phyloP scores from a whole-genome alignment of 805 yeast species.

The Monosporozyma siamensis region DNA sequence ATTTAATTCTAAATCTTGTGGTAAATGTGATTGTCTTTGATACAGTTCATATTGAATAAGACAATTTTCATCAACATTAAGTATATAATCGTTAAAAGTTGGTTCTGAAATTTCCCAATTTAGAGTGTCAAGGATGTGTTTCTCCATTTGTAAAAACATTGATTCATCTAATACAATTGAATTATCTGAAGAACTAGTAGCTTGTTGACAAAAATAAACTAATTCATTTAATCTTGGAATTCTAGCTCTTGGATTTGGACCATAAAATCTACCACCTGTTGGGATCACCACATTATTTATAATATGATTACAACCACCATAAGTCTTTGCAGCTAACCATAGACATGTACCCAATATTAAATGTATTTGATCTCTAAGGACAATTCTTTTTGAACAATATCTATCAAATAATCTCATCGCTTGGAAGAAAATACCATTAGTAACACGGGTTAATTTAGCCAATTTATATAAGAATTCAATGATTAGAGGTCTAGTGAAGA shows the following conservation, averaged over 20 bases:
- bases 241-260: slow-evolving; percentile 66
- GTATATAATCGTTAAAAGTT: slow-evolving; percentile 39
- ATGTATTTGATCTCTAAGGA: slow-evolving; percentile 78
- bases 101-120: slow-evolving; percentile 69
- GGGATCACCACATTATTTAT: slow-evolving; percentile 41
- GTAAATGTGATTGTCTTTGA: slow-evolving; percentile 24
- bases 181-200: slow-evolving; percentile 15
- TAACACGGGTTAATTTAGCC: slow-evolving; percentile 46
- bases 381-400: slow-evolving; percentile 81
- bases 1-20: slow-evolving; percentile 25
- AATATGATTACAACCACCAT: slow-evolving; percentile 65
- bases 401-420: slow-evolving; percentile 77
- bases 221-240: slow-evolving; percentile 68
- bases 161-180: slow-evolving; percentile 46
- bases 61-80: slow-evolving; percentile 37
- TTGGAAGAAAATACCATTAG: slow-evolving; percentile 59
- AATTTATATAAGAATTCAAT: slow-evolving; percentile 74
- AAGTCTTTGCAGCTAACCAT: slow-evolving; percentile 87
- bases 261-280: slow-evolving; percentile 51
- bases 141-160: slow-evolving; percentile 67
- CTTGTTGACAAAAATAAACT: slow-evolving; percentile 54
- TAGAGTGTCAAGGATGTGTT: slow-evolving; percentile 60
- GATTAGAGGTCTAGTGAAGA: slow-evolving; percentile 56
- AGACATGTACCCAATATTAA: slow-evolving; percentile 84
- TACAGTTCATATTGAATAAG: slow-evolving; percentile 31